These are phyloP conservation scores for Aspergillus luchuensis DNA, from an alignment of 2,329 filamentous ascomycete genomes.

Conservation along the genomic window DNA sequence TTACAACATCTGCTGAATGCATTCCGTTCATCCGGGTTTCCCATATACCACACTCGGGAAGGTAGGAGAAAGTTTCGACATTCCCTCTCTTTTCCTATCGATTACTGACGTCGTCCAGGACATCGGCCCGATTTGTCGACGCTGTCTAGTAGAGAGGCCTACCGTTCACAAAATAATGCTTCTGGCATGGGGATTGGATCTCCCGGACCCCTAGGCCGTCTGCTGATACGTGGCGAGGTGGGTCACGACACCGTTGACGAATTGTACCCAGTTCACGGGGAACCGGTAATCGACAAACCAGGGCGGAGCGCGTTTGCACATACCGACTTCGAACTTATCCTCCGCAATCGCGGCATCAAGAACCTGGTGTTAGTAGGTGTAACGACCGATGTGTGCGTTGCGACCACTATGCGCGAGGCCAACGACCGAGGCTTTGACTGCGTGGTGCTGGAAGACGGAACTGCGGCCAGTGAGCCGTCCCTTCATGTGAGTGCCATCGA, in stretches of 20 bases:
- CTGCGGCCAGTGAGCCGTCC: constrained; percentile 44
- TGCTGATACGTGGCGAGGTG: constrained; percentile 59
- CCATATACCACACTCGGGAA: constrained; percentile 50
- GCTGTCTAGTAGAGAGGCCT: constrained; percentile 56
- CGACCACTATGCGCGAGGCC: constrained; percentile 58
- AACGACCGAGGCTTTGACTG: constrained; percentile 60
- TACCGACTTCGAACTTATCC: constrained; percentile 56
- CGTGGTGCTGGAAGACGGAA: constrained; percentile 53
- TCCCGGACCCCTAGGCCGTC: constrained; percentile 57
- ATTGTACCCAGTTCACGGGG: constrained; percentile 50
- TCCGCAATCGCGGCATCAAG: constrained; percentile 54
- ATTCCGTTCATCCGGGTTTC: constrained; percentile 45
- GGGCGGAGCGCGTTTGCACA: constrained; percentile 56
- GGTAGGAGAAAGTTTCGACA: constrained; percentile 29
- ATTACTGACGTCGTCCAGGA: constrained; percentile 32
- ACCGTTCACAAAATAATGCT: constrained; percentile 56
- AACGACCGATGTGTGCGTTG: constrained; percentile 59
- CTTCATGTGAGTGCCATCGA: constrained; percentile 47
- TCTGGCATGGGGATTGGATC: constrained; percentile 55
- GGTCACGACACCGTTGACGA: constrained; percentile 62
- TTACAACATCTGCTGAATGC: constrained; percentile 42
- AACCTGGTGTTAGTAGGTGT: constrained; percentile 58
- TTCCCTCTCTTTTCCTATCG: not conserved
- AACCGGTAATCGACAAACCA: constrained; percentile 59
- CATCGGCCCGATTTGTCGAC: constrained; percentile 59